A percentile compares a stretch with the other conserved stretches of the same genome.
Evolutionary conservation across 2,329 filamentous ascomycete species (phyloP).

Genomic region (Stagonosporopsis tanaceti): DNA sequence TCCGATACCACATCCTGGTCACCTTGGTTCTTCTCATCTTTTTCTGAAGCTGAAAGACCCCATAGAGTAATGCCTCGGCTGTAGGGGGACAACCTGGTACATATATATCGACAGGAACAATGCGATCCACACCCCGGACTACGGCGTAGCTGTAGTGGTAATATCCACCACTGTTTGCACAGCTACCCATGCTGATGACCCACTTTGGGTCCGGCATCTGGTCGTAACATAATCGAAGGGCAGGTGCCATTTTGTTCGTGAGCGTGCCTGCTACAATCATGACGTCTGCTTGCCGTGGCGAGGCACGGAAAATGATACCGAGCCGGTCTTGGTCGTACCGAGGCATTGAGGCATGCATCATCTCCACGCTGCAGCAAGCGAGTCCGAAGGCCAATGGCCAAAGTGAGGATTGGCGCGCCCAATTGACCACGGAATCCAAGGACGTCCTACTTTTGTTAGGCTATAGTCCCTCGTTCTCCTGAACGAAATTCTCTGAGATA

Average conservation of each 20-base stretch:
- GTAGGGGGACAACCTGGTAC: conserved; percentile 75
- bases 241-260: conserved; percentile 93
- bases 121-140: conserved; percentile 75
- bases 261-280: conserved; percentile 95
- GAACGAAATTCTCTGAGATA: background rate
- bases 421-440: conserved; percentile 68
- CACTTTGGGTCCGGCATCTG: conserved; percentile 91
- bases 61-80: conserved; percentile 61
- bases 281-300: conserved; percentile 84
- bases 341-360: conserved; percentile 89
- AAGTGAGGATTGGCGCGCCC: conserved; percentile 81
- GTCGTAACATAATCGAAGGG: conserved; percentile 86
- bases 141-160: conserved; percentile 85
- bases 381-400: conserved; percentile 91
- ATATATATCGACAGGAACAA: conserved; percentile 81
- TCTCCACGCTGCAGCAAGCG: conserved; percentile 87
- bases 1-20: conserved; percentile 64
- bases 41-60: conserved; percentile 77
- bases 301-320: conserved; percentile 89
- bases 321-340: conserved; percentile 88
- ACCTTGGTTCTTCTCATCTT: conserved; percentile 70
- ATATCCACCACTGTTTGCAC: conserved; percentile 78
- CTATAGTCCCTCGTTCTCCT: background rate
- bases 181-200: conserved; percentile 84
- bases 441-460: background rate